Percentiles rank a stretch among this genome's conserved stretches.
These are phyloP conservation scores for Penicillium psychrofluorescens DNA, from an alignment of 495 filamentous ascomycete genomes.

Conservation along the genomic window DNA sequence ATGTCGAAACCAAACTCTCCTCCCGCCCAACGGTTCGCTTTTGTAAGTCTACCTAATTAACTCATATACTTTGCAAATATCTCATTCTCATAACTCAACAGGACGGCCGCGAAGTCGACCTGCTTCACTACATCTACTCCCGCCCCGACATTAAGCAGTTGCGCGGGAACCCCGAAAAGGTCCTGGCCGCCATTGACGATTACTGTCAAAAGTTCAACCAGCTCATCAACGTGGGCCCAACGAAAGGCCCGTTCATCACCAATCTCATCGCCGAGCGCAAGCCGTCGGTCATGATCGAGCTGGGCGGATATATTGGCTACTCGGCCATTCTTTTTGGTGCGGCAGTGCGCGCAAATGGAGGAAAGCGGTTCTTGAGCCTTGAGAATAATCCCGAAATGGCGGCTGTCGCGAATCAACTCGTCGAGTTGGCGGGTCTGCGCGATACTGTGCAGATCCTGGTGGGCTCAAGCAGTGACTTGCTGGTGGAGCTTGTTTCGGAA, in stretches of 20 bases:
- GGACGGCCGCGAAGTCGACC: constrained; percentile 63
- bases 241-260: constrained; percentile 58
- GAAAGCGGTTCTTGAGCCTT: constrained; percentile 48
- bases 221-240: constrained; percentile 63
- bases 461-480: constrained; percentile 10
- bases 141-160: constrained; percentile 45
- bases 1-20: too few species aligned
- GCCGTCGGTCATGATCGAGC: constrained; percentile 59
- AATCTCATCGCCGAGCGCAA: constrained; percentile 51
- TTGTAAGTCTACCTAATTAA: too few species aligned
- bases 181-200: constrained; percentile 56
- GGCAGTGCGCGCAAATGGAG: constrained; percentile 44
- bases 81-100: background rate
- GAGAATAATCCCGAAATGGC: constrained; percentile 59
- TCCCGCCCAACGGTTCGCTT: too few species aligned
- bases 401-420: constrained; percentile 47
- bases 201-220: constrained; percentile 36
- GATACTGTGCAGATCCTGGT: constrained; percentile 39
- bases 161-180: constrained; percentile 44
- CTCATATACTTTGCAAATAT: background rate
- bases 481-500: constrained; percentile 20
- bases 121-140: constrained; percentile 55
- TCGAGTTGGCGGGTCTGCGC: constrained; percentile 55
- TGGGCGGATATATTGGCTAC: constrained; percentile 73
- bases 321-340: constrained; percentile 58